phyloP scores from a whole-genome alignment of 768 basidiomycete species.

The Mycena epipterygia region DNA sequence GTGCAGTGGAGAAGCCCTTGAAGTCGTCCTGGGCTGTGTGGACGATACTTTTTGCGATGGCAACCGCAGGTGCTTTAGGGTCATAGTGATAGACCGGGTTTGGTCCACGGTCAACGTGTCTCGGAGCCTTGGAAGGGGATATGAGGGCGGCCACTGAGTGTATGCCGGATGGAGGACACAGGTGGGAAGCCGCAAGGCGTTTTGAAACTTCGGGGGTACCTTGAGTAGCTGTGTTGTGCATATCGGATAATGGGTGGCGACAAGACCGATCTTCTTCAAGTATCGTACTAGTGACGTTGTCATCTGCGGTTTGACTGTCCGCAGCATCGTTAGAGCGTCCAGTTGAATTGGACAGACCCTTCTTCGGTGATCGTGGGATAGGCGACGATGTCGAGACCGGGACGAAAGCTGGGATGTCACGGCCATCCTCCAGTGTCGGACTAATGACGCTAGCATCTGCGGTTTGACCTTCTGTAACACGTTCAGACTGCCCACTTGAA shows the following conservation, averaged over 20 bases:
- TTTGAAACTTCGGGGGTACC: not conserved
- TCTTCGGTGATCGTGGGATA: no score
- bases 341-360: not conserved
- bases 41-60: constrained; percentile 12
- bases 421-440: no score
- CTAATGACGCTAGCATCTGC: no score
- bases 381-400: no score
- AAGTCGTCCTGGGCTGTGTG: constrained; percentile 22
- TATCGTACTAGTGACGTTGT: not conserved
- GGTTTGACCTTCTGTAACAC: no score
- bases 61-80: constrained; percentile 9
- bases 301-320: not conserved
- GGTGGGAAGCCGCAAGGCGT: not conserved
- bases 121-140: constrained; percentile 21
- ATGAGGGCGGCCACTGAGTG: constrained; percentile 18
- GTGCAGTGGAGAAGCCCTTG: constrained; percentile 13
- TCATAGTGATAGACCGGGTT: constrained; percentile 22
- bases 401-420: no score
- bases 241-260: constrained; percentile 18
- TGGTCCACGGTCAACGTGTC: constrained; percentile 10
- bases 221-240: constrained; percentile 19
- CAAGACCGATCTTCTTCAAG: not conserved
- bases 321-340: not conserved
- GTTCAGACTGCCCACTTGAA: no score
- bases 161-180: not conserved